Base-by-base conservation (phyloP, 139 green algal species). In the Monoraphidium neglectum region DNA sequence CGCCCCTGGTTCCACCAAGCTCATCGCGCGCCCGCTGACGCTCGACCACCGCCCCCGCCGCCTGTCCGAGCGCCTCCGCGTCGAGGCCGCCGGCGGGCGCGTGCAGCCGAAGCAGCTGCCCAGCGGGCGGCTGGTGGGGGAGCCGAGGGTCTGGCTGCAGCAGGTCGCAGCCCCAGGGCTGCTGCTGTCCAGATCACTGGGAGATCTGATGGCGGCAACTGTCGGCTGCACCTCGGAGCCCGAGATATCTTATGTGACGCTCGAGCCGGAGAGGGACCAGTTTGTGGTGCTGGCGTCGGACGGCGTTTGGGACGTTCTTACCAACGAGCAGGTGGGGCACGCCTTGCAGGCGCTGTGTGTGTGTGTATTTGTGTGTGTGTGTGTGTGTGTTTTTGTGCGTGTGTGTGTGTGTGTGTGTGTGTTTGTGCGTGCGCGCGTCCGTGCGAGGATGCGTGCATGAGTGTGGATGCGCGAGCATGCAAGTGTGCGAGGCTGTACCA, bases 271-370 rank as follows among this genome's bases (percentile, higher is more conserved):
- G 35, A 40, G 80, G n/a, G 81, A 90, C 54, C 64, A 71, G 53
- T 82, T 77, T 59, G 59, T 90, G 56, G 68, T 90, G 13, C 78
- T 90, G n/a, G 85, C 85, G 33, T 77, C 46, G 4, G 85, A 90
- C 51, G 85, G 85, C 30, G 76, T 90, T 10, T 90, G 85, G 85
- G 85, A 90, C 60, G 85, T 90, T 64, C 79, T 90, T 18, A 81
- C 32, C 28, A 86, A 90, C 54, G 78, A 84, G 38, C 69, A 80
- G 75, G 72, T 79, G 28, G 1, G 61, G 18, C n/a, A 13, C 0
- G 26, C 43, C 43, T 51, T 51, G 8, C 8, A 12, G 43, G 43
- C 8, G 8, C 8, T 37, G 57, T 15, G 57, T 8, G 57, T 37
- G 8, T 32, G 12, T 8, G 28, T 8, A 10, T 8, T 23, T 68